Base-by-base conservation (phyloP, 1,284 basidiomycete genomes). In the Peniophora sp. region DNA sequence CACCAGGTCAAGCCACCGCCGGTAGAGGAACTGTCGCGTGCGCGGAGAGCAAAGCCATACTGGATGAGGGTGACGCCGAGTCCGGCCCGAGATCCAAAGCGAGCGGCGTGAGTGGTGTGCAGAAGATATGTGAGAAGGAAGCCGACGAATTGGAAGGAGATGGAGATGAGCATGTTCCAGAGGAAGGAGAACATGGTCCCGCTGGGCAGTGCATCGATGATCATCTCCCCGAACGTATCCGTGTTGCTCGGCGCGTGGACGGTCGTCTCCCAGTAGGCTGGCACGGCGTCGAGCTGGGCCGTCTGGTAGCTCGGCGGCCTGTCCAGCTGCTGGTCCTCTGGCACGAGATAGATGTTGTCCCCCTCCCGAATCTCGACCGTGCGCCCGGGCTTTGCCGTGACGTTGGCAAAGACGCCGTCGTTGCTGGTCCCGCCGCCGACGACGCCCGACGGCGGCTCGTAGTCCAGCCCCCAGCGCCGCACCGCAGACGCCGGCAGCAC, bases 221-320 rank as follows among this genome's bases (percentile, higher is more conserved):
- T 78, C 68, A 90, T 78, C 58, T 88, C 85, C 43, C 86, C 87
- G 32, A 66, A 61, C 46, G 60, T 57, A 55, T 60, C 61, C 49
- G 68, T 57, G 46, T 79, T 68, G 51, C 84, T 83, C 6, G 88
- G 86, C 22, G 87, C 84, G 58, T 97, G 90, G 22, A 98, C 84
- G 1, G 94, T 96, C 5, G 93, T 97, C 63, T 98, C 97, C 87
- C 95, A 98, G 67, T 99, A 99, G 0, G 95, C 91, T 2, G 96
- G 96, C 2, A 95, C 94, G 12, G 93, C 83, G 66, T 99, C 96
- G 10, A 92, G 87, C 58, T 97, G 87, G 3, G 97, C 96, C 32
- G 83, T 76, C 43, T 92, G 86, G 67, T 99, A 99, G 3, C 85
- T 82, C 14, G 94, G 94, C 3, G 94, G 92, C 0, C 86, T 82